Conservation (phyloP, 805 yeast genomes). For the Kuraishia borneana region DNA sequence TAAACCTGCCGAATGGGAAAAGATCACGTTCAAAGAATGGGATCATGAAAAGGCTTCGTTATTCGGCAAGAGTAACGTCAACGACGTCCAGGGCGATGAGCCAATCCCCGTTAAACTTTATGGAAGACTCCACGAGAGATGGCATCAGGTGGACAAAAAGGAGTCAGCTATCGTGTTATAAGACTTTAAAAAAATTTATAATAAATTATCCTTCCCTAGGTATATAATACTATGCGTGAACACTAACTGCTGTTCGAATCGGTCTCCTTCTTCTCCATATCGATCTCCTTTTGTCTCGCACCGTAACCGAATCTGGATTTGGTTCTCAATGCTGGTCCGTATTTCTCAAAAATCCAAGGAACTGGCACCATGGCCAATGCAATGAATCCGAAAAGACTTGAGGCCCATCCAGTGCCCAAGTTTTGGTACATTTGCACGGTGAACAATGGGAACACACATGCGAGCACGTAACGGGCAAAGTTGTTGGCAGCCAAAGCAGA, state of each 20-base stretch:
- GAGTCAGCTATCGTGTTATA: background rate
- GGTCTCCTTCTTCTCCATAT: background rate
- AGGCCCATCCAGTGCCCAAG: conserved; percentile 72
- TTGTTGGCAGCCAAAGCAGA: conserved; percentile 89
- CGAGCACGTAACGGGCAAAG: conserved; percentile 60
- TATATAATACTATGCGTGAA: no score
- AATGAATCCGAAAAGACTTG: conserved; percentile 53
- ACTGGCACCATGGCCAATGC: conserved; percentile 63
- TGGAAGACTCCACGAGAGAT: conserved; percentile 30
- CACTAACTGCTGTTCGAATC: no score
- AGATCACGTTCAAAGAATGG: conserved; percentile 29
- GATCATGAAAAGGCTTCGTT: conserved; percentile 33
- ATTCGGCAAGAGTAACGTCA: conserved; percentile 28
- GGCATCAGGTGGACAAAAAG: conserved; percentile 20
- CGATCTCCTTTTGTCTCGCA: background rate
- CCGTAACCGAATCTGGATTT: conserved; percentile 48
- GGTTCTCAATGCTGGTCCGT: conserved; percentile 47
- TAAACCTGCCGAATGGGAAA: conserved; percentile 22
- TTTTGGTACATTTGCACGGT: conserved; percentile 73
- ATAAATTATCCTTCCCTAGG: no score
- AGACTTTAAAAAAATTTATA: background rate
- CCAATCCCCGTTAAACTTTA: conserved; percentile 25
- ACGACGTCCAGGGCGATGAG: conserved; percentile 22
- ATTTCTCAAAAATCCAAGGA: conserved; percentile 55
- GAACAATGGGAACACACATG: conserved; percentile 77